Evolutionary conservation across 306 rosid genomes (phyloP).

Genomic region (Cicer cuneatum): DNA sequence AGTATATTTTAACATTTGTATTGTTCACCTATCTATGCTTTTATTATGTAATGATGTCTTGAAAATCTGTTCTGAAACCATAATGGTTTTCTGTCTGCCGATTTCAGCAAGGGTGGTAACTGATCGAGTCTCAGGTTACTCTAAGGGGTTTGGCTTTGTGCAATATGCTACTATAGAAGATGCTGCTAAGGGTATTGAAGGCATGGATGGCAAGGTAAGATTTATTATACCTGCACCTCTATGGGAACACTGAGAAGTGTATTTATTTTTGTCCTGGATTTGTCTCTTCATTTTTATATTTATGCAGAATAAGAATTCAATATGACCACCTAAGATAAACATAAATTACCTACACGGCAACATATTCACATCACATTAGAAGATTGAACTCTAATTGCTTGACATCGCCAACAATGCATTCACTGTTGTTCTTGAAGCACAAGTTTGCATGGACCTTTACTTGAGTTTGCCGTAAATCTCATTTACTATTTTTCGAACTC

Average conservation of each 20-base stretch:
- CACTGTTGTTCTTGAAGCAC: background rate
- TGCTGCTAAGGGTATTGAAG: conserved; percentile 87
- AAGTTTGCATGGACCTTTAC: background rate
- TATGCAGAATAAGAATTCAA: conserved; percentile 6
- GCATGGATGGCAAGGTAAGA: conserved; percentile 97
- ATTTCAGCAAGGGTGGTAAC: conserved; percentile 89
- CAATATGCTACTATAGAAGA: conserved; percentile 77
- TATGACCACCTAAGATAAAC: background rate
- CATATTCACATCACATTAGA: background rate
- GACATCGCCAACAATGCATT: background rate
- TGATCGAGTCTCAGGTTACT: conserved; percentile 85
- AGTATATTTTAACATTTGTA: conserved; percentile 8
- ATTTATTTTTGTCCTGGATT: conserved; percentile 13
- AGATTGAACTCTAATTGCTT: conserved; percentile 18
- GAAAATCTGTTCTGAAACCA: conserved; percentile 15
- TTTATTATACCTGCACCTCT: background rate
- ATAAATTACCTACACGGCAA: background rate
- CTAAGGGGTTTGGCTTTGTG: conserved; percentile 96
- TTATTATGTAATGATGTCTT: conserved; percentile 20
- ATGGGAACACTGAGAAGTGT: background rate
- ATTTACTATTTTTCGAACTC: conserved; percentile 9
- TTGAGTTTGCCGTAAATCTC: background rate
- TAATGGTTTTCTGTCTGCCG: conserved; percentile 12
- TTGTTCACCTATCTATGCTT: conserved; percentile 1
- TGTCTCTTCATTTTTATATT: conserved; percentile 7